Evolutionary conservation across 768 basidiomycete species (phyloP), one percentile per base, ranked within the genome.

Genomic region (Lactarius tabidus): DNA sequence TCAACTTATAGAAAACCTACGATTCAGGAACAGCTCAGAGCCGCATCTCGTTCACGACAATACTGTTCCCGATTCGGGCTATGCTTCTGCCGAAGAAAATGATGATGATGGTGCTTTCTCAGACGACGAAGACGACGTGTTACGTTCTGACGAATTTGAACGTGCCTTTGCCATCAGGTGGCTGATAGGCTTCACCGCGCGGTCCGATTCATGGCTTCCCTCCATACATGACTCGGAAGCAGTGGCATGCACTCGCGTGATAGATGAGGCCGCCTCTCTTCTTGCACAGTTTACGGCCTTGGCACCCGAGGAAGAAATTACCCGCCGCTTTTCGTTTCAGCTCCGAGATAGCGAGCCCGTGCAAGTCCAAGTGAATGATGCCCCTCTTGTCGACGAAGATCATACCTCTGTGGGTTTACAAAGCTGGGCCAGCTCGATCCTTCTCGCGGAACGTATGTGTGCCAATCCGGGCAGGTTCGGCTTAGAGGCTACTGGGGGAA

Each of bases 331-430:
- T 72, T 65, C 76, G n/a, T 78, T 91, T 80, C 66, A 70, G 33
- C 48, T 68, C 3, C 67, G 60, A 6, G 70, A 23, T 48, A 43
- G 39, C 2, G 67, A 51, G 33, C 39, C 55, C 20, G 74, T 88
- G 52, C 70, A 73, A 20, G 79, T 89, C 57, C 80, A 87, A 73
- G 78, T 93, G 38, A 88, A 88, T 71, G 90, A 93, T 70, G 89
- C 84, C 1, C 82, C 87, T 1, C 76, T 90, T 45, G 78, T 82
- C 31, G 77, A 75, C 36, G 79, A 81, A 17, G 90, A 92, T 72
- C 87, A 92, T 72, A 91, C 89, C 12, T 86, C 85, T 20, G 90
- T 92, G 36, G 91, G 92, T 0, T 76, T 93, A 52, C 91, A 93
- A 74, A 92, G 89, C 71, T 93, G 92, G 91, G 90, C 85, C 10